Conservation (phyloP, 768 basidiomycete genomes). For the Panaeolus cyanescens region DNA sequence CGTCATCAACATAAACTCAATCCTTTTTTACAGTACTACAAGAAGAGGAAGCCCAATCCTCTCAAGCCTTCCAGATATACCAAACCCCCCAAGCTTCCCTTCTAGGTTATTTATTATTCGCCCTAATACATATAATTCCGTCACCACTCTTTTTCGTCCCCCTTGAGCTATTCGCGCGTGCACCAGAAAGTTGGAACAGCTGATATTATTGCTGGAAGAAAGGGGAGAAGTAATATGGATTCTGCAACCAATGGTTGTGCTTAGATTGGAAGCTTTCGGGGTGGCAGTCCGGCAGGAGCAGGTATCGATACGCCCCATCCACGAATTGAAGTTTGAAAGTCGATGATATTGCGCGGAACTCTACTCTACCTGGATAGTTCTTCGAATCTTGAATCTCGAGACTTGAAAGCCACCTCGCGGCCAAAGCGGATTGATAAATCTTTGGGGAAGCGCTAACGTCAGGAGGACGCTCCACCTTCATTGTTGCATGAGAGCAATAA, state of each 20-base stretch:
- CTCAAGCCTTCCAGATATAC: conserved; percentile 51
- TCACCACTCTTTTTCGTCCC: neutral
- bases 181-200: neutral
- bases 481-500: neutral
- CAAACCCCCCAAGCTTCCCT: conserved; percentile 61
- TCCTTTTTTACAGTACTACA: conserved; percentile 39
- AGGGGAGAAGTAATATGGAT: neutral
- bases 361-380: neutral
- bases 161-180: neutral
- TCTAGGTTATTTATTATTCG: conserved; percentile 35
- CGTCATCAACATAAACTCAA: conserved; percentile 6
- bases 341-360: neutral
- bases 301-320: neutral
- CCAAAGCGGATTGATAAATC: neutral
- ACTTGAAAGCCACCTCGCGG: neutral
- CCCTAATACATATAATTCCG: neutral
- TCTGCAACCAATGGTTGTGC: neutral
- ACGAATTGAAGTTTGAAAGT: neutral
- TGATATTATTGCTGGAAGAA: neutral
- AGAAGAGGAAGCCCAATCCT: conserved; percentile 55
- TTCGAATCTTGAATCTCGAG: neutral
- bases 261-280: neutral
- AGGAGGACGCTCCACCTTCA: neutral
- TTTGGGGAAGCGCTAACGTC: neutral
- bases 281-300: neutral